Conservation (phyloP, 164 flowering plant species). For the Vitis labrusca region DNA sequence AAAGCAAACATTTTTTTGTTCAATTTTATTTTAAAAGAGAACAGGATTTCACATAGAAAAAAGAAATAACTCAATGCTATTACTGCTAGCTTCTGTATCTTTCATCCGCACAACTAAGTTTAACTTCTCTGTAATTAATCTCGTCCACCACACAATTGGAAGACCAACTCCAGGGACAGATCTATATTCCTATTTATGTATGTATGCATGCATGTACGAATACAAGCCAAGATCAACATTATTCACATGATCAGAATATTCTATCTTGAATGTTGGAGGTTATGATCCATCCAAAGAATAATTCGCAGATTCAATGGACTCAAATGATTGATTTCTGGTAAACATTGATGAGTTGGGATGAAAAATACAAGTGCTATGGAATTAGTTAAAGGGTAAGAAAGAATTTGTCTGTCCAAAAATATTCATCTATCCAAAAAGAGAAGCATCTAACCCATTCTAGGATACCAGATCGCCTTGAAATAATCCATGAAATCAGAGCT, state of each 20-base stretch:
- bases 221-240: no score
- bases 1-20: slow-evolving; percentile 8
- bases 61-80: background rate
- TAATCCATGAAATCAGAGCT: slow-evolving; percentile 78
- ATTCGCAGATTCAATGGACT: background rate
- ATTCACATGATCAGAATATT: no score
- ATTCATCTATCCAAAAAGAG: background rate
- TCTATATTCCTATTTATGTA: background rate
- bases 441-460: slow-evolving; percentile 63
- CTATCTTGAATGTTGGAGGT: background rate
- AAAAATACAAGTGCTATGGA: background rate
- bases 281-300: background rate
- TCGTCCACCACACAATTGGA: background rate
- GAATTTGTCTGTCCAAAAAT: background rate
- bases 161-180: background rate
- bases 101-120: background rate
- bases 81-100: background rate
- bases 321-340: background rate
- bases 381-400: no score
- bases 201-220: no score
- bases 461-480: slow-evolving; percentile 85
- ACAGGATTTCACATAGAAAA: background rate
- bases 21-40: background rate
- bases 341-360: background rate
- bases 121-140: background rate